A percentile compares a stretch with the other conserved stretches of the same genome.
Conservation (phyloP, 2,329 filamentous ascomycete species). For the Xylogone sp. region DNA sequence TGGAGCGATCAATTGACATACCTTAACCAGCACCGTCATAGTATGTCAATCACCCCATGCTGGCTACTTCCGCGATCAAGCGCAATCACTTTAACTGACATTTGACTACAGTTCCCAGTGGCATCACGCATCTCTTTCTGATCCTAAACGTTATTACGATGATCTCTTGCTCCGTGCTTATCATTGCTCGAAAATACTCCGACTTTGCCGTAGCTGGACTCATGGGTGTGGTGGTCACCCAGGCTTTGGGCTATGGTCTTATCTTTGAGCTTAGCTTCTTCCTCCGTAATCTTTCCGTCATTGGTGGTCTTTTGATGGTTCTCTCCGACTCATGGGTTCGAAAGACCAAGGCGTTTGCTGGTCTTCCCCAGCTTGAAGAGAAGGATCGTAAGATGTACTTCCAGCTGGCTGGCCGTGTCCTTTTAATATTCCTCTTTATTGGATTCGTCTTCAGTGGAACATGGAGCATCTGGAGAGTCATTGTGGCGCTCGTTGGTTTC, state of each 20-base stretch:
- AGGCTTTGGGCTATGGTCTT: conserved; percentile 93
- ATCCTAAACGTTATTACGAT: conserved; percentile 87
- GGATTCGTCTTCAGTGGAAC: conserved; percentile 94
- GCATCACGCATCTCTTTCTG: conserved; percentile 90
- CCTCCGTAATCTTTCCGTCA: conserved; percentile 95
- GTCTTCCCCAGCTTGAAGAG: conserved; percentile 90
- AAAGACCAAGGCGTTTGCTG: conserved; percentile 95
- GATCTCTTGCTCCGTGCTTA: conserved; percentile 74
- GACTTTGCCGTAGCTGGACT: conserved; percentile 91
- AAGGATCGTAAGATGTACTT: conserved; percentile 99
- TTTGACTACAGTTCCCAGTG: conserved; percentile 66
- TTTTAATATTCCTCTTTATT: conserved; percentile 96
- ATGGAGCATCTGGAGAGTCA: conserved; percentile 84
- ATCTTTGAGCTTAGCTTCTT: conserved; percentile 99
- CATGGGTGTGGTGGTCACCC: conserved; percentile 84
- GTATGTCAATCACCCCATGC: conserved; percentile 46
- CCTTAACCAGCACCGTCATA: conserved; percentile 86
- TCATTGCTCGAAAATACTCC: conserved; percentile 89
- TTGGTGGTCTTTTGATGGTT: conserved; percentile 96
- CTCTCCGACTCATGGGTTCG: conserved; percentile 96
- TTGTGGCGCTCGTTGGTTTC: conserved; percentile 80
- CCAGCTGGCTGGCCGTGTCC: conserved; percentile 90
- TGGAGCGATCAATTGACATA: conserved; percentile 95
- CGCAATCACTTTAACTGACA: conserved; percentile 11
- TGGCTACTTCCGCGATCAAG: not conserved